phyloP scores from a whole-genome alignment of 2,329 filamentous ascomycete genomes.

The Fonsecaea nubica region DNA sequence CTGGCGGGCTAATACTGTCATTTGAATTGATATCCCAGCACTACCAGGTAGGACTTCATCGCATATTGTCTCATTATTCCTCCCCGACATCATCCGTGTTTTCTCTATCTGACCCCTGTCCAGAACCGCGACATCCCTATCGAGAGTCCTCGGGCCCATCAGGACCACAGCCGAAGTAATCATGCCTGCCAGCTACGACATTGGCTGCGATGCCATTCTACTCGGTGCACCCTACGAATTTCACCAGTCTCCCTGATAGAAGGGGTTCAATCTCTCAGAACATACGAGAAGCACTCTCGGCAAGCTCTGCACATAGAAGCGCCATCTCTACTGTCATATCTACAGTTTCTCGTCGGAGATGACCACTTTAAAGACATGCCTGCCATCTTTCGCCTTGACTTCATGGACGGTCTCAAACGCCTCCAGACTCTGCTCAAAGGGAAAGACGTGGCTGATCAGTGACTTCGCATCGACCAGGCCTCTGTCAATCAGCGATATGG shows the following conservation, averaged over 20 bases:
- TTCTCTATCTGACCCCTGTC: no score
- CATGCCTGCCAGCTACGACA: no score
- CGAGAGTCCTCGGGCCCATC: no score
- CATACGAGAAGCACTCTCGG: not conserved
- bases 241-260: not conserved
- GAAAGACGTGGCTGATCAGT: conserved; percentile 8
- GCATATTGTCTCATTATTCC: no score
- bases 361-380: conserved; percentile 10
- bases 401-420: conserved; percentile 14
- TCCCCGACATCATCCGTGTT: no score
- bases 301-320: not conserved
- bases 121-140: no score
- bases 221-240: no score
- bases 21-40: not conserved
- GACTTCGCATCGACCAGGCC: conserved; percentile 6
- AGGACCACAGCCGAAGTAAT: no score
- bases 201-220: no score
- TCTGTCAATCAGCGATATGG: conserved; percentile 11
- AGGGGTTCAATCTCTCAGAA: not conserved
- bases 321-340: not conserved
- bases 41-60: no score
- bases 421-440: conserved; percentile 8
- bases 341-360: conserved; percentile 13
- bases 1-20: not conserved
- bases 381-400: conserved; percentile 10